Conservation (phyloP, 129 eudicot genomes). For the Flaveria bidentis region DNA sequence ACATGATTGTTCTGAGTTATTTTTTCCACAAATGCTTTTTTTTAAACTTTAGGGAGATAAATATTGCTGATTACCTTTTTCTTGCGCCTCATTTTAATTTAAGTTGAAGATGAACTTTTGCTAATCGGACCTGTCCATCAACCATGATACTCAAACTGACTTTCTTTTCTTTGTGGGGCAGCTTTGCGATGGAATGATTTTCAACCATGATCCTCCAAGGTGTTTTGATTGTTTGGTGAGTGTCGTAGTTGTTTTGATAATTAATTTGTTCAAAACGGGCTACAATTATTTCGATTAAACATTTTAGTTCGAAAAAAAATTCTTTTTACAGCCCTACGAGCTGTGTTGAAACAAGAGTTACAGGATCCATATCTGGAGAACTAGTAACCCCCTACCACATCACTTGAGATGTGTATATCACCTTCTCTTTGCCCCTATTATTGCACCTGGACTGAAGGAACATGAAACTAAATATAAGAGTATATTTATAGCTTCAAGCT, state of each 20-base stretch:
- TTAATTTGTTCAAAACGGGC: slow-evolving; percentile 13
- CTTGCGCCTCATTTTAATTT: background rate
- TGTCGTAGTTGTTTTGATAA: slow-evolving; percentile 14
- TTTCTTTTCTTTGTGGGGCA: slow-evolving; percentile 45
- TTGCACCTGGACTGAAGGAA: slow-evolving; percentile 16
- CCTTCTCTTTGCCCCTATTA: slow-evolving; percentile 1
- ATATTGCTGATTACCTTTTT: slow-evolving; percentile 1
- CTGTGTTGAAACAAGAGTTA: slow-evolving; percentile 20
- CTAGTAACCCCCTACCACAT: slow-evolving; percentile 20
- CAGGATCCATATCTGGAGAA: slow-evolving; percentile 7
- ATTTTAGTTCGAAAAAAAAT: slow-evolving; percentile 19
- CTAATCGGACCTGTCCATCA: slow-evolving; percentile 1
- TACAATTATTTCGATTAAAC: slow-evolving; percentile 7
- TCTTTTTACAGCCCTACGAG: slow-evolving; percentile 2
- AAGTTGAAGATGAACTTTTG: background rate
- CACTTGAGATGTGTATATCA: slow-evolving; percentile 27
- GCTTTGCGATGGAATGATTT: slow-evolving; percentile 89
- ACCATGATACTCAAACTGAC: slow-evolving; percentile 30
- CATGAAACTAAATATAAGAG: slow-evolving; percentile 19
- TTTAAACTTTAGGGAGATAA: background rate
- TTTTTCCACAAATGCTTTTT: background rate
- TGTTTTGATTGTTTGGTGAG: slow-evolving; percentile 86
- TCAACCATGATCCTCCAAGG: slow-evolving; percentile 86
- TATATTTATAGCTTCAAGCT: background rate
- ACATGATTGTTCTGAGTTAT: background rate